These are phyloP conservation scores for Planoprotostelium fungivorum DNA, from an alignment of 78 protist species.

Conservation along the genomic window DNA sequence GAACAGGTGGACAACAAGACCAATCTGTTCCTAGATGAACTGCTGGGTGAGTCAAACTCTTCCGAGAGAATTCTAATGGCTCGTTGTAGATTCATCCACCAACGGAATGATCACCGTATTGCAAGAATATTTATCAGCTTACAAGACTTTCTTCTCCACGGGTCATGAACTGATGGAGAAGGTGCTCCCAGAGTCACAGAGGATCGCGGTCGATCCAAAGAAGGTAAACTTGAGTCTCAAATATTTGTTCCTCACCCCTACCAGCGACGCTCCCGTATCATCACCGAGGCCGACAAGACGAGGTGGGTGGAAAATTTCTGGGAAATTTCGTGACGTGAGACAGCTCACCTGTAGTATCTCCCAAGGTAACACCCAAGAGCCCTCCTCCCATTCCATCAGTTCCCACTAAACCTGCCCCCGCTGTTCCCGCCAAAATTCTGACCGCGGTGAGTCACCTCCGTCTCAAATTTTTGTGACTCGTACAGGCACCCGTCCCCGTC, in stretches of 20 bases:
- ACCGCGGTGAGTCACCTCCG: not conserved
- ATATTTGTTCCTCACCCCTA: no score
- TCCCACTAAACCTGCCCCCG: not conserved
- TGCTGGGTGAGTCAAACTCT: not conserved
- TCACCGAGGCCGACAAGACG: no score
- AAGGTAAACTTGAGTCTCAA: no score
- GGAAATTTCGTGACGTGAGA: no score
- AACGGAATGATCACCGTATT: not conserved
- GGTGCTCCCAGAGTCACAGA: not conserved
- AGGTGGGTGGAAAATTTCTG: no score
- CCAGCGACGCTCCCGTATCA: no score
- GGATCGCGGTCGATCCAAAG: no score
- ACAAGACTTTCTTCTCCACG: not conserved
- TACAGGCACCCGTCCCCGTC: not conserved
- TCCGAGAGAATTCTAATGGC: not conserved
- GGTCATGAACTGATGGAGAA: not conserved
- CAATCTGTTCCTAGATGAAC: not conserved
- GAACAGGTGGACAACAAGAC: not conserved
- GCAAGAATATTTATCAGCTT: not conserved
- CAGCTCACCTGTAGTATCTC: no score
- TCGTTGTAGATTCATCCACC: not conserved
- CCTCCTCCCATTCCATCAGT: no score
- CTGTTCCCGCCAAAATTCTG: not conserved
- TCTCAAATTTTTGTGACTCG: not conserved
- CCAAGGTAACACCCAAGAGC: no score